Conservation (phyloP, 192 early-diverging fungal genomes). For the Podila horticola region DNA sequence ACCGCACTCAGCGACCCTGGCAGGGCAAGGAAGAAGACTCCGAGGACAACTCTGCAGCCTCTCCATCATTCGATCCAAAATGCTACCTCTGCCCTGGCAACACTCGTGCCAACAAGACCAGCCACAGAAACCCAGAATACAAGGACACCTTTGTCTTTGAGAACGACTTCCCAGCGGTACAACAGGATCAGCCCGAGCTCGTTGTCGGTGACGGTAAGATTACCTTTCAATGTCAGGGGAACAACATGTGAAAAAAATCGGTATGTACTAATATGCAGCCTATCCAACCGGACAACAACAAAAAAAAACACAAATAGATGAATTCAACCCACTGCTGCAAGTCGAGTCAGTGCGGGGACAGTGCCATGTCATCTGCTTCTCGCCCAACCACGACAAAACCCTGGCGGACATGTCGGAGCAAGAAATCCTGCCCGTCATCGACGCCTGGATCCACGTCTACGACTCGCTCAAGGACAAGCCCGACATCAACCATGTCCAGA, state of each 20-base stretch:
- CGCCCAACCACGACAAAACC: slow-evolving; percentile 88
- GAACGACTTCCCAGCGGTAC: slow-evolving; percentile 95
- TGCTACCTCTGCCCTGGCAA: slow-evolving; percentile 95
- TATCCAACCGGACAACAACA: too few species aligned
- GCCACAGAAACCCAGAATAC: slow-evolving; percentile 77
- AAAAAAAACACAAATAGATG: neutral
- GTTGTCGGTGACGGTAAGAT: neutral
- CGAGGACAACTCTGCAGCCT: slow-evolving; percentile 26
- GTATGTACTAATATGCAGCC: too few species aligned
- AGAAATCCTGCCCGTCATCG: slow-evolving; percentile 75
- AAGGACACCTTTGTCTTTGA: slow-evolving; percentile 83
- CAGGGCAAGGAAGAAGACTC: slow-evolving; percentile 76
- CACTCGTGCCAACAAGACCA: slow-evolving; percentile 72
- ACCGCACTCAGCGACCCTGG: slow-evolving; percentile 96
- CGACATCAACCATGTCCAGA: slow-evolving; percentile 83
- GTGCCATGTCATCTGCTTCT: slow-evolving; percentile 95
- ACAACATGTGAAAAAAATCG: too few species aligned
- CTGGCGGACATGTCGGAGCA: slow-evolving; percentile 83
- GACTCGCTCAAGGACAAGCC: slow-evolving; percentile 58
- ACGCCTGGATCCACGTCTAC: slow-evolving; percentile 79
- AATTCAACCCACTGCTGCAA: slow-evolving; percentile 56
- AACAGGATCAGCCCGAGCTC: slow-evolving; percentile 63
- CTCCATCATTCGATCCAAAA: slow-evolving; percentile 76
- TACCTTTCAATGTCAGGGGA: neutral
- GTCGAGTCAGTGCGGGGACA: slow-evolving; percentile 75